phyloP scores from a whole-genome alignment of 768 basidiomycete genomes.

The Aureoboletus auriporus region DNA sequence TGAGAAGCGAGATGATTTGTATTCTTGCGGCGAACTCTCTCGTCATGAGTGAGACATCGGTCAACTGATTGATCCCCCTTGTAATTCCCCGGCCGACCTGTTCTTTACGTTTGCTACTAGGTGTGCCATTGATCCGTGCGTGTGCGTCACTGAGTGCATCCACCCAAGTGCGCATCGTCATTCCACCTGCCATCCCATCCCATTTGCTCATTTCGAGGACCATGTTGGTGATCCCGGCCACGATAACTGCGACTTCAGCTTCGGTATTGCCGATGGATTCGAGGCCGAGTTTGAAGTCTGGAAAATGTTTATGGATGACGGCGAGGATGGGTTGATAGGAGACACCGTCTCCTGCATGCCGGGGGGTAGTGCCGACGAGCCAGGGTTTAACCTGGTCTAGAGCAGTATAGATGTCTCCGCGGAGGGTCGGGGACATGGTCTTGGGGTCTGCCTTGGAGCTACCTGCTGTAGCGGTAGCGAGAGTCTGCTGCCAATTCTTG shows the following conservation, averaged over 20 bases:
- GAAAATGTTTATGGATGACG: slow-evolving; percentile 48
- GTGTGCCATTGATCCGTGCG: slow-evolving; percentile 19
- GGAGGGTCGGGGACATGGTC: slow-evolving; percentile 45
- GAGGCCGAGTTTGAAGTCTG: slow-evolving; percentile 40
- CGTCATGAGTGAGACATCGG: slow-evolving; percentile 48
- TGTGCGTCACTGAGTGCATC: slow-evolving; percentile 45
- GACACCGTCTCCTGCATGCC: slow-evolving; percentile 53
- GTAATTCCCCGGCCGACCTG: slow-evolving; percentile 46
- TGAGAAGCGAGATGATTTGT: slow-evolving; percentile 50
- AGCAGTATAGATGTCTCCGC: slow-evolving; percentile 47
- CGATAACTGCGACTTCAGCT: slow-evolving; percentile 44
- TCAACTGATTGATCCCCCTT: slow-evolving; percentile 47
- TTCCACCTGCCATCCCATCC: slow-evolving; percentile 53
- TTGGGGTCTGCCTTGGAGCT: slow-evolving; percentile 25
- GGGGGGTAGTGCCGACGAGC: slow-evolving; percentile 36
- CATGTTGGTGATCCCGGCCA: slow-evolving; percentile 54
- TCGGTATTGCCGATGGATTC: slow-evolving; percentile 46
- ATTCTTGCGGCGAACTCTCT: slow-evolving; percentile 51
- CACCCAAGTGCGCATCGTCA: slow-evolving; percentile 55
- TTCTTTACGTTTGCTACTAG: slow-evolving; percentile 34
- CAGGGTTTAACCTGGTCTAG: slow-evolving; percentile 46
- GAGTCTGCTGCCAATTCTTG: slow-evolving; percentile 40
- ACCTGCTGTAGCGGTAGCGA: slow-evolving; percentile 28
- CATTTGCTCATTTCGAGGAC: slow-evolving; percentile 51
- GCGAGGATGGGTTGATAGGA: slow-evolving; percentile 43